Evolutionary conservation across 2,329 filamentous ascomycete genomes (phyloP).

Genomic region (Alternaria sp.): DNA sequence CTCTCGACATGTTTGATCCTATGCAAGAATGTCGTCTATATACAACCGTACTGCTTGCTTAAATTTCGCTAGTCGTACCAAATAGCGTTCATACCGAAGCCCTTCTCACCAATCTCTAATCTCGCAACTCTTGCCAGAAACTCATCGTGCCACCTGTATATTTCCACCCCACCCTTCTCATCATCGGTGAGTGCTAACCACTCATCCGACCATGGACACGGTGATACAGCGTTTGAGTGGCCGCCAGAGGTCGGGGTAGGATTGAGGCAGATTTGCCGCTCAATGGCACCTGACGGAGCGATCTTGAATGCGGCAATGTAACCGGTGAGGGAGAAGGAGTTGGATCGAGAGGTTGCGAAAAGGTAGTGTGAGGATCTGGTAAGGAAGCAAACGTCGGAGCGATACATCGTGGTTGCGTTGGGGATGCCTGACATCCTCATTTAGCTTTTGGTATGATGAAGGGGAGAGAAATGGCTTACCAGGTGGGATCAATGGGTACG

Average conservation of each 20-base stretch:
- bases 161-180: constrained; percentile 85
- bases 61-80: constrained; percentile 76
- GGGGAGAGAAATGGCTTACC: constrained; percentile 60
- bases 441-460: not conserved
- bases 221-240: constrained; percentile 86
- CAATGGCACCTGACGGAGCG: constrained; percentile 72
- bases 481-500: constrained; percentile 81
- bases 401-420: constrained; percentile 71
- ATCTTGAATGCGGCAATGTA: constrained; percentile 85
- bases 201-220: constrained; percentile 84
- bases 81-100: constrained; percentile 95
- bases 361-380: constrained; percentile 75
- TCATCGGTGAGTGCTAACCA: constrained; percentile 92
- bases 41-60: not conserved
- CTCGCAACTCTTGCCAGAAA: constrained; percentile 79
- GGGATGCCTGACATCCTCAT: constrained; percentile 46
- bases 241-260: constrained; percentile 88
- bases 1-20: not conserved
- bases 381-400: constrained; percentile 82
- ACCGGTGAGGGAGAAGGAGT: constrained; percentile 76
- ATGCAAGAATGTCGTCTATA: not conserved
- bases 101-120: constrained; percentile 81
- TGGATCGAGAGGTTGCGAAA: constrained; percentile 84
- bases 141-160: constrained; percentile 87
- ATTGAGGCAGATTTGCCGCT: constrained; percentile 79